A percentile compares a stretch with the other conserved stretches of the same genome.
phyloP scores from a whole-genome alignment of 768 basidiomycete genomes.

The Termitomyces bulborhizus region DNA sequence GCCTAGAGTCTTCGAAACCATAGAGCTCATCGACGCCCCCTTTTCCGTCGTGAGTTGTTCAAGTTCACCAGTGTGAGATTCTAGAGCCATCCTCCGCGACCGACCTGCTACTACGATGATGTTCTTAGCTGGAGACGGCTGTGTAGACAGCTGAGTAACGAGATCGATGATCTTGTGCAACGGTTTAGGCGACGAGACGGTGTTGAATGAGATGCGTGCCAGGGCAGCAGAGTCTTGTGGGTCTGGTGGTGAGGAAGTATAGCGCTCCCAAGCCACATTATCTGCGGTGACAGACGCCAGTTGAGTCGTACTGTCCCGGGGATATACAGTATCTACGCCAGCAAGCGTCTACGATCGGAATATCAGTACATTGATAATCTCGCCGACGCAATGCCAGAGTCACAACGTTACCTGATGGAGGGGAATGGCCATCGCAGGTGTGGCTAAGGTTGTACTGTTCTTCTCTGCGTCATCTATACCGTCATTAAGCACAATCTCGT shows the following conservation, averaged over 20 bases:
- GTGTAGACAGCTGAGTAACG: constrained; percentile 23
- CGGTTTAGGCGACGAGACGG: constrained; percentile 42
- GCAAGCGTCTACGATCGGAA: constrained; percentile 31
- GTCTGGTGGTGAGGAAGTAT: constrained; percentile 29
- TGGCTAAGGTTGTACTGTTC: neutral
- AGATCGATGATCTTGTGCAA: constrained; percentile 50
- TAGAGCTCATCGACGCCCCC: constrained; percentile 39
- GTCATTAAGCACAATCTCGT: constrained; percentile 25
- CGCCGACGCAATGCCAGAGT: neutral
- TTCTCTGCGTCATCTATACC: constrained; percentile 18
- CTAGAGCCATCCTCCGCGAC: constrained; percentile 61
- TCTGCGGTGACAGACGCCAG: constrained; percentile 82
- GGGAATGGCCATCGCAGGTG: constrained; percentile 5
- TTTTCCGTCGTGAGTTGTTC: constrained; percentile 35
- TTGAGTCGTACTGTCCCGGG: constrained; percentile 51
- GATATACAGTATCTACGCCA: constrained; percentile 71
- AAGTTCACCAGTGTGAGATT: constrained; percentile 57
- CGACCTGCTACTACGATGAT: constrained; percentile 68
- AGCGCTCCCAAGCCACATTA: constrained; percentile 67
- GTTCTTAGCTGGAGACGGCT: constrained; percentile 30
- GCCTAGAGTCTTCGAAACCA: constrained; percentile 67
- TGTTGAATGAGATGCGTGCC: constrained; percentile 60
- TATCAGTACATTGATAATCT: neutral
- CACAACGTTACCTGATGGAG: constrained; percentile 24
- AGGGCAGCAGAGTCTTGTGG: constrained; percentile 21